Conservation (phyloP, 345 rosid species). For the Acer campestre region DNA sequence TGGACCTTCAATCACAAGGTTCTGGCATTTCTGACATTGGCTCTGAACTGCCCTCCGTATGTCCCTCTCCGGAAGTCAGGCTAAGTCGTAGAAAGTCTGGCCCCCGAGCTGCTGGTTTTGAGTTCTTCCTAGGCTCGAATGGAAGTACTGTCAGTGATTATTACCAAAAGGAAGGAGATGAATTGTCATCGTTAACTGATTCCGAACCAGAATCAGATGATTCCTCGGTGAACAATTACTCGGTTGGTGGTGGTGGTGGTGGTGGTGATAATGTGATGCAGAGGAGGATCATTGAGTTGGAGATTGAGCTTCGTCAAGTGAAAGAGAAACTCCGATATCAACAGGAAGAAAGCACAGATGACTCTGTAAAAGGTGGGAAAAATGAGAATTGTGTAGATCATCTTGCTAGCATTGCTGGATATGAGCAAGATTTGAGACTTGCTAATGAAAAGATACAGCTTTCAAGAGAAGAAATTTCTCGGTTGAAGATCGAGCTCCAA, state of each 20-base stretch:
- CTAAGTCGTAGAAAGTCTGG: slow-evolving; percentile 44
- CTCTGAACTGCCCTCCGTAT: slow-evolving; percentile 36
- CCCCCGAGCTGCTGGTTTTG: slow-evolving; percentile 66
- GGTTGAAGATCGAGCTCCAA: slow-evolving; percentile 55
- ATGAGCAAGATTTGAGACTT: slow-evolving; percentile 58
- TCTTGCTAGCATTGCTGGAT: slow-evolving; percentile 42
- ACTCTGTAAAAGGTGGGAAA: slow-evolving; percentile 30
- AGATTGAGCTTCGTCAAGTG: slow-evolving; percentile 56
- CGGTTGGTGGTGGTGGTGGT: slow-evolving; percentile 44
- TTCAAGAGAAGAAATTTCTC: slow-evolving; percentile 53
- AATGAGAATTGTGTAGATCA: slow-evolving; percentile 40
- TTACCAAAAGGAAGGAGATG: slow-evolving; percentile 66
- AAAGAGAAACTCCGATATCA: slow-evolving; percentile 55
- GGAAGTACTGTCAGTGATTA: slow-evolving; percentile 48
- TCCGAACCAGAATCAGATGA: slow-evolving; percentile 73
- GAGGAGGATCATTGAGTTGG: slow-evolving; percentile 55
- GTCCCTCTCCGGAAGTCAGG: slow-evolving; percentile 57
- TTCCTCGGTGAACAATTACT: slow-evolving; percentile 69
- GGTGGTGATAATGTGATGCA: slow-evolving; percentile 50
- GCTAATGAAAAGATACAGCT: slow-evolving; percentile 52
- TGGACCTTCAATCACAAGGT: slow-evolving; percentile 62
- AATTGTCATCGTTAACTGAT: slow-evolving; percentile 63
- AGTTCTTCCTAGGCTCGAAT: slow-evolving; percentile 63
- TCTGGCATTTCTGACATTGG: slow-evolving; percentile 51
- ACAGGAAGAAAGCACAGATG: slow-evolving; percentile 47